Percentiles rank a stretch among this genome's conserved stretches.
These are phyloP conservation scores for Prunus fruticosa DNA, from an alignment of 306 rosid genomes.

Conservation along the genomic window DNA sequence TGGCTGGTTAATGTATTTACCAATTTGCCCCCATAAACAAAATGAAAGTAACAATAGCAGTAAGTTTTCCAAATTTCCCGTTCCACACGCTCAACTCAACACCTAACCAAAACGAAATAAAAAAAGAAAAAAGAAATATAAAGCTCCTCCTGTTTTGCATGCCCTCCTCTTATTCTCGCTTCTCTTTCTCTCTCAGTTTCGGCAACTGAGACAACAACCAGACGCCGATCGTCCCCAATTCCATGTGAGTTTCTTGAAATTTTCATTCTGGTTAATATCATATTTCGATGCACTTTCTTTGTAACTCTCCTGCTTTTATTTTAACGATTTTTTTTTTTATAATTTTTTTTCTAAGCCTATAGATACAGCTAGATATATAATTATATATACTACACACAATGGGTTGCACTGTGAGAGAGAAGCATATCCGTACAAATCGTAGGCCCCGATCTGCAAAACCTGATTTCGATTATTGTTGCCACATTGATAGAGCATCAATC, in stretches of 20 bases:
- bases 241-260: slow-evolving; percentile 20
- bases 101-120: neutral
- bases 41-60: no score
- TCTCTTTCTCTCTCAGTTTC: neutral
- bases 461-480: slow-evolving; percentile 44
- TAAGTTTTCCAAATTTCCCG: no score
- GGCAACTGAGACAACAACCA: slow-evolving; percentile 5
- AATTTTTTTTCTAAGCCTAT: neutral
- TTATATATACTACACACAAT: slow-evolving; percentile 14
- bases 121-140: neutral
- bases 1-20: no score
- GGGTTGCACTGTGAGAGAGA: slow-evolving; percentile 89
- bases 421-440: slow-evolving; percentile 79
- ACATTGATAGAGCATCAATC: slow-evolving; percentile 50
- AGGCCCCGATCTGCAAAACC: slow-evolving; percentile 50
- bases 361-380: neutral
- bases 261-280: neutral
- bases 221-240: slow-evolving; percentile 23
- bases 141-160: neutral
- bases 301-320: neutral
- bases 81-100: no score
- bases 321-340: neutral
- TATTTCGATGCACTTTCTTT: neutral
- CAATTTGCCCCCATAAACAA: no score
- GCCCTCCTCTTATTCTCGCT: neutral